Base-by-base conservation (phyloP, 176 grass and related monocot species). In the Oryza coarctata region DNA sequence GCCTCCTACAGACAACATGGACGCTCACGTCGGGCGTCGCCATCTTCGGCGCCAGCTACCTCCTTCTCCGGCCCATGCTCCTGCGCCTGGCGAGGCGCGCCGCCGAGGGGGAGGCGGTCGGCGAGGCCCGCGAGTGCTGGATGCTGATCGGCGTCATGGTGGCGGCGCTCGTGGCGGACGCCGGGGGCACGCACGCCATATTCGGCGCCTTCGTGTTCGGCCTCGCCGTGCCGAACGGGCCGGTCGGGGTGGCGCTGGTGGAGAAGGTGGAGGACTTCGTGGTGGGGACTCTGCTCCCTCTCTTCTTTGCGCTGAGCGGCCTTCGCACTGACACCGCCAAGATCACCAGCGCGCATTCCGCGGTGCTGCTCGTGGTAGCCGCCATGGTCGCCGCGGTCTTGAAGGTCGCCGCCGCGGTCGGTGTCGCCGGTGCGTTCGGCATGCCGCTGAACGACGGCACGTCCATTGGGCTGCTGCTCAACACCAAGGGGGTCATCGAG, bases 201-300 rank as follows among this genome's bases (percentile, higher is more conserved):
- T 97, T 97, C 7, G 94, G 94, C 29, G 94, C 89, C 5, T 90
- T 97, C 72, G 82, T 93, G 0, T 90, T 90, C 70, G 94, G 94
- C 9, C 83, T 97, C 62, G 84, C 82, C 12, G 76, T 97, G 85
- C 91, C 94, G 3, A 89, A 91, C 33, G 94, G 91, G 1, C 87
- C 89, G 2, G n/a, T 97, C 13, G 89, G 94, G 4, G 66, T 89
- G 26, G 81, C 82, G 5, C 31, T 97, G 22, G 82, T 97, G 15
- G 94, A 91, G 78, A 94, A 88, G 82, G 82, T 91, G 50, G 91
- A 97, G 83, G 87, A 93, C 73, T 82, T 94, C 50, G 86, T 91
- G 25, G 50, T 69, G 22, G 91, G 91, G 2, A 74, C 73, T 43
- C 32, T 97, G 22, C 69, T 94, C 41, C 94, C 91, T 0, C 76